Base-by-base conservation (phyloP, 768 basidiomycete genomes). In the Pisolithus microcarpus region DNA sequence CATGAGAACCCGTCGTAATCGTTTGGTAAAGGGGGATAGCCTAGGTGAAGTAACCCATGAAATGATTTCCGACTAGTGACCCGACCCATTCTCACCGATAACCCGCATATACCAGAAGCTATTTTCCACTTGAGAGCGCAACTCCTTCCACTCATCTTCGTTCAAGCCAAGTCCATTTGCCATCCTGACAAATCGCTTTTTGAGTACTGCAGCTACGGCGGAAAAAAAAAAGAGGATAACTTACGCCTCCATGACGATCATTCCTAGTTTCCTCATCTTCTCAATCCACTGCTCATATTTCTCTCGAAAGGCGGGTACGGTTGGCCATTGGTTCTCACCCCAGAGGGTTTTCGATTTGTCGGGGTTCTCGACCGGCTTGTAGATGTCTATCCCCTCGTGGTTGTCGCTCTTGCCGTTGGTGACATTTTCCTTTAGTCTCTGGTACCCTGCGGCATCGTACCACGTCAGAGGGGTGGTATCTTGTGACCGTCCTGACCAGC, bases 301-400 rank as follows among this genome's bases (percentile, higher is more conserved):
- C 36, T 76, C 72, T 51, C 65, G 72, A 60, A 93, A 92, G 0
- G 62, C 67, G 1, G 70, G 65, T 23, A 82, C 72, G 3, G 60
- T 57, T 0, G 91, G 92, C 86, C 89, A 95, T 53, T 89, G 91
- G 61, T 95, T 96, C 65, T 82, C 80, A 11, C 92, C 92, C 81
- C 86, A 84, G 0, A 94, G 66, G 0, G 81, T 78, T 48, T 79
- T 80, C 8, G 78, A 75, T 67, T 78, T 87, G 62, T 91, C 82
- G 0, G 86, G 82, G 23, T 75, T 70, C 42, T 78, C 75, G 2
- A 87, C 83, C 1, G 88, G 87, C 24, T 74, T 79, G 61, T 91
- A 92, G 48, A 90, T 79, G 59, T 94, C 92, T 37, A 93, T 65
- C 2, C 79, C 89, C 70, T 95, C 91, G 55, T 91, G 89, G 53